Percentiles rank a stretch among this genome's conserved stretches.
These are phyloP conservation scores for Aquilaria yunnanensis DNA, from an alignment of 345 rosid genomes.

Conservation along the genomic window DNA sequence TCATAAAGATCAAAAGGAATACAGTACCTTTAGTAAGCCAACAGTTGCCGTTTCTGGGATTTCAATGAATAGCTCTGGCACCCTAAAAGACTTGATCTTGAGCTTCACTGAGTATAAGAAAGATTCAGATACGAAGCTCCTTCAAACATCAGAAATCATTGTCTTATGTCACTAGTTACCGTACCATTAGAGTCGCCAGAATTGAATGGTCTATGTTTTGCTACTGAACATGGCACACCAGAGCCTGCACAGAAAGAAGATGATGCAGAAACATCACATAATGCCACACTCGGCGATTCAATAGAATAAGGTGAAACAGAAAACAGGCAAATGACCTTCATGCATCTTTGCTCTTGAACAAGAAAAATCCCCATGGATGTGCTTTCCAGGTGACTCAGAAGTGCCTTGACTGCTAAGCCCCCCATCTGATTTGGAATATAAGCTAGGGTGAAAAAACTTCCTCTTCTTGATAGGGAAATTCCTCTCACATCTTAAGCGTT, in stretches of 20 bases:
- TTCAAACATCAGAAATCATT: slow-evolving; percentile 19
- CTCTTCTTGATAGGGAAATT: slow-evolving; percentile 88
- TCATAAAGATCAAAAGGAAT: neutral
- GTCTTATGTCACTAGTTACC: too few relatives aligned
- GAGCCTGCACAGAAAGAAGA: slow-evolving; percentile 29
- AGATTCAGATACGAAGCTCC: slow-evolving; percentile 24
- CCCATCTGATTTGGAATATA: slow-evolving; percentile 46
- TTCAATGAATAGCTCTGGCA: slow-evolving; percentile 90
- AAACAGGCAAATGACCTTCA: slow-evolving; percentile 33
- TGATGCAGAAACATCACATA: neutral
- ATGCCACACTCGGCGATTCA: neutral
- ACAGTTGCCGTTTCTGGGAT: slow-evolving; percentile 86
- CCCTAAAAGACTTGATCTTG: slow-evolving; percentile 86
- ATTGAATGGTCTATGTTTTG: slow-evolving; percentile 36
- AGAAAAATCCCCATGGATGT: slow-evolving; percentile 31
- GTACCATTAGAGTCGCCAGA: slow-evolving; percentile 63
- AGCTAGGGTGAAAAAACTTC: slow-evolving; percentile 47
- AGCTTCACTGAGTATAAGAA: slow-evolving; percentile 67
- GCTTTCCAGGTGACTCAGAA: slow-evolving; percentile 37
- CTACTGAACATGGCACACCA: slow-evolving; percentile 36
- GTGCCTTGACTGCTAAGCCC: slow-evolving; percentile 32
- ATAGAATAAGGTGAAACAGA: neutral
- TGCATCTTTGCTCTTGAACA: slow-evolving; percentile 29
- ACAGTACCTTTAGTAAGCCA: slow-evolving; percentile 77
- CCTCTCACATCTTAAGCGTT: slow-evolving; percentile 57